Conservation (phyloP, 2,329 filamentous ascomycete genomes). For the Aspergillus ibericus region DNA sequence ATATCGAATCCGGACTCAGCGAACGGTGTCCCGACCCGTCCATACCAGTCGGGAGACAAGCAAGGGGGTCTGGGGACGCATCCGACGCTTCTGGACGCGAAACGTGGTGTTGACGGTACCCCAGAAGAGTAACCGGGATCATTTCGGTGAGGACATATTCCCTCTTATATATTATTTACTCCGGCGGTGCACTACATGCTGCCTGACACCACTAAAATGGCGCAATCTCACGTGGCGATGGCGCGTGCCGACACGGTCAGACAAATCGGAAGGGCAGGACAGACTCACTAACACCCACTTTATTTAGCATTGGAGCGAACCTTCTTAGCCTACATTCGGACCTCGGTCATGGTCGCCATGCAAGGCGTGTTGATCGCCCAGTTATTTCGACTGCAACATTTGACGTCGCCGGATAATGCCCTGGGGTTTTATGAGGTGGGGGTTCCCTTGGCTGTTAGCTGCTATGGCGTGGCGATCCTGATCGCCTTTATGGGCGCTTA, state of each 20-base stretch:
- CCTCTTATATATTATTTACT: not conserved
- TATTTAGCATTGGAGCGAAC: slow-evolving; percentile 68
- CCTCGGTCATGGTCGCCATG: slow-evolving; percentile 67
- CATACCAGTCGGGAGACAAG: slow-evolving; percentile 11
- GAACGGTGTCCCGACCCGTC: slow-evolving; percentile 24
- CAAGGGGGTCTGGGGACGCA: slow-evolving; percentile 63
- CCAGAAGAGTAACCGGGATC: slow-evolving; percentile 44
- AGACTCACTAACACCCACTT: not conserved
- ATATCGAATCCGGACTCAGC: slow-evolving; percentile 26
- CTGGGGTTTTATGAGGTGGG: slow-evolving; percentile 64
- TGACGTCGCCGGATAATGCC: slow-evolving; percentile 20
- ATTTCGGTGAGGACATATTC: slow-evolving; percentile 35
- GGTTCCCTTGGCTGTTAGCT: slow-evolving; percentile 55
- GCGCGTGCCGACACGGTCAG: not conserved
- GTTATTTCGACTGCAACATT: slow-evolving; percentile 60
- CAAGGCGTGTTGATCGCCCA: slow-evolving; percentile 66
- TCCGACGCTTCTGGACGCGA: slow-evolving; percentile 78
- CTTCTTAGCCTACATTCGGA: slow-evolving; percentile 71
- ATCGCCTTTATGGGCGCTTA: slow-evolving; percentile 56
- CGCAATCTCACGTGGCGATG: slow-evolving; percentile 6
- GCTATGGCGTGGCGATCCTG: slow-evolving; percentile 53
- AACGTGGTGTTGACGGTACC: slow-evolving; percentile 40
- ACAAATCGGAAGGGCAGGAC: not conserved
- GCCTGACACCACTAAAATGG: not conserved
- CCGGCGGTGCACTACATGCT: not conserved